Conservation (phyloP, 768 basidiomycete genomes). For the Gloeostereum incarnatum region DNA sequence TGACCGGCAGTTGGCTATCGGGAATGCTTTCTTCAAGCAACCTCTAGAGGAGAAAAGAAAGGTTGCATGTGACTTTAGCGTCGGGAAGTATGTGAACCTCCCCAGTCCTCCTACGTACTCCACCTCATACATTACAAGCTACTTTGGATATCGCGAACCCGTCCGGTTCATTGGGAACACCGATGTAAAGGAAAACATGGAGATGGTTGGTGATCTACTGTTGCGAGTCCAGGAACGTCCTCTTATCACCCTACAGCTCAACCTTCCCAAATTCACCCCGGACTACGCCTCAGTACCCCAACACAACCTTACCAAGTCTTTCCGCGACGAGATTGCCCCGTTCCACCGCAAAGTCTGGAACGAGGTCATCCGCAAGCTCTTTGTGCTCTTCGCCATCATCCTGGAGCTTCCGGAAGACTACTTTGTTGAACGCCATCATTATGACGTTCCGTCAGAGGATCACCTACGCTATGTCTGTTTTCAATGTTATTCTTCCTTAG, state of each 20-base stretch:
- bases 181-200: slow-evolving; percentile 27
- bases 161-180: slow-evolving; percentile 20
- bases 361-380: slow-evolving; percentile 18
- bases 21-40: slow-evolving; percentile 23
- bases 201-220: slow-evolving; percentile 12
- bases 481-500: neutral
- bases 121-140: slow-evolving; percentile 8
- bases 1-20: slow-evolving; percentile 23
- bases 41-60: slow-evolving; percentile 25
- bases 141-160: slow-evolving; percentile 27
- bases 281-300: slow-evolving; percentile 14
- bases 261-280: slow-evolving; percentile 24
- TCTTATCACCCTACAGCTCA: slow-evolving; percentile 11
- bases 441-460: slow-evolving; percentile 21
- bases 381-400: slow-evolving; percentile 26
- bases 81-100: slow-evolving; percentile 18
- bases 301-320: slow-evolving; percentile 16
- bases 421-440: slow-evolving; percentile 29
- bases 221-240: neutral
- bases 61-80: slow-evolving; percentile 19
- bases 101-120: neutral
- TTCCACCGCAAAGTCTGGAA: slow-evolving; percentile 21
- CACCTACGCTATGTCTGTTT: slow-evolving; percentile 20
- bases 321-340: slow-evolving; percentile 17
- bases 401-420: slow-evolving; percentile 39